Base-by-base conservation (phyloP, 2,329 filamentous ascomycete species). In the Fusarium heterosporum region DNA sequence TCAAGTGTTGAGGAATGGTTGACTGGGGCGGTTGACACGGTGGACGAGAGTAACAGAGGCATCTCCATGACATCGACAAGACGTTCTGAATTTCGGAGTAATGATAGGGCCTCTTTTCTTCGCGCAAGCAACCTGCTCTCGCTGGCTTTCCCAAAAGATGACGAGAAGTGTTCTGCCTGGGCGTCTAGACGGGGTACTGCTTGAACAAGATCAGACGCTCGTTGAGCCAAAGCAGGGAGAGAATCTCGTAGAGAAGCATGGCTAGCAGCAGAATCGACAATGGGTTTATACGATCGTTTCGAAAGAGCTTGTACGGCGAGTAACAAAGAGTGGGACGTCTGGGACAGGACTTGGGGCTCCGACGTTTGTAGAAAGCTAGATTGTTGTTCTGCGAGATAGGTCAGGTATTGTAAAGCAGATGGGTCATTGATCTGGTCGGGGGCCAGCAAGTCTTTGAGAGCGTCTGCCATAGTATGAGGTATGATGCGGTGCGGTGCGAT, bases 1-100 rank as follows among this genome's bases (percentile, higher is more conserved):
- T 99, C 96, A 32, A 99, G 83, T 0, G 94, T 94, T 1, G 93
- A 92, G 3, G 93, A 90, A 81, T 97, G 97, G 70, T 93, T 96
- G 61, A 89, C 87, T 6, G 88, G 83, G 6, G 79, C 84, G 2
- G 85, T 80, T 4, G 86, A 86, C 56, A 94, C 90, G 43, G 94
- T 90, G 3, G 94, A 93, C 13, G 92, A 91, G 14, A 99, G 86
- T 32, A 98, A 82, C 0, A 91, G 89, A 1, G 96, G 96, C 29
- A 99, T 85, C 73, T 98, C 95, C 60, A 99, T 87, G 30, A 98
- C 90, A 76, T 97, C 94, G 29, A 93, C 91, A 4, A 98, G 84
- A 55, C 95, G 89, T 76, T 97, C 95, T 28, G 95, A 90, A 76
- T 97, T 98, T 46, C 92, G 87, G 17, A 93, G 88, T 16, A 98